Base-by-base conservation (phyloP, 129 eudicot species). In the Tanacetum coccineum region DNA sequence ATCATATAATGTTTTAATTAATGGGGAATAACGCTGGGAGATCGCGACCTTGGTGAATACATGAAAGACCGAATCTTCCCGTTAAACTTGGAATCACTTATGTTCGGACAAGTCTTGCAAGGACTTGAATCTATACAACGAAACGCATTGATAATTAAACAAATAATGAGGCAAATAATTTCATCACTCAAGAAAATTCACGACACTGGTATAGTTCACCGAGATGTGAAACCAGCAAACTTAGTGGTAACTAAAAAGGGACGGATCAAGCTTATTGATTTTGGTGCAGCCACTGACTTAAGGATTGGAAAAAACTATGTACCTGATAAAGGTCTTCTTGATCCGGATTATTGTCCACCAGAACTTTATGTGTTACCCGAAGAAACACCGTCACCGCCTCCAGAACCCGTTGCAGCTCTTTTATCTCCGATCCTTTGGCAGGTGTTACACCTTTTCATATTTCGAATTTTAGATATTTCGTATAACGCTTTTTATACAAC, bases 181-280 rank as follows among this genome's bases (percentile, higher is more conserved):
- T n/a, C n/a, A n/a, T n/a, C n/a, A n/a, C n/a, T n/a, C n/a, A n/a
- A n/a, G n/a, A n/a, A n/a, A n/a, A n/a, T n/a, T n/a, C n/a, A n/a
- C n/a, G n/a, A n/a, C n/a, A n/a, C n/a, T n/a, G n/a, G n/a, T 4
- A 92, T 92, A 45, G 95, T 92, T 77, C 98, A 92, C 69, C 81
- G 98, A 1, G 98, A 93, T 82, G 87, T 93, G 59, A 93, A 93
- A 86, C 98, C 98, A 6, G 79, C 98, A 58, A 93, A 92, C 73
- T 84, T 93, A 70, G 98, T 93, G 26, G 98, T 93, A 55, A 93
- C 98, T 19, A 93, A 88, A 76, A 93, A 86, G 76, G 98, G 98
- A 39, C 73, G 76, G 67, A 93, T 93, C 83, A 93, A 93, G 65
- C 95, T 93, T 63, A 93, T 88, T 18, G 98, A 93, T 72, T 93